These are phyloP conservation scores for Arachnopeziza araneosa DNA, from an alignment of 2,329 filamentous ascomycete genomes.

Conservation along the genomic window DNA sequence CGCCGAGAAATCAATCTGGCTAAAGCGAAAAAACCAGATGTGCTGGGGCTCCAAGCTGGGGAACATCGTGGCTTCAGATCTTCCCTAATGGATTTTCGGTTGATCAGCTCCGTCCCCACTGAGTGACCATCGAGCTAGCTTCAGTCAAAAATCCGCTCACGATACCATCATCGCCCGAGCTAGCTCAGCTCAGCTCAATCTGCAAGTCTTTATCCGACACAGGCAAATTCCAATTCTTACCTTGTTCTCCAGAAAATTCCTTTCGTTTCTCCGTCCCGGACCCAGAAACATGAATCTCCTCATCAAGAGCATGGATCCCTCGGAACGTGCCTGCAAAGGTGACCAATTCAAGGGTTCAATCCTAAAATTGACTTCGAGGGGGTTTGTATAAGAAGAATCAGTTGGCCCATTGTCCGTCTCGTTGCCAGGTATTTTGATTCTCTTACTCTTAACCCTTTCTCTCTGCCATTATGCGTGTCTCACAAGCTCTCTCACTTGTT, in stretches of 20 bases:
- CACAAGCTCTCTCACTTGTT: conserved; percentile 1
- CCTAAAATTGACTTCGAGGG: not conserved
- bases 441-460: not conserved
- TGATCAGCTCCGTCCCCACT: not conserved
- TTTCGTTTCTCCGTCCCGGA: not conserved
- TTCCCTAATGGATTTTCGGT: not conserved
- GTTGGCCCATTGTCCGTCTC: not conserved
- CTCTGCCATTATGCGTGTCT: not conserved
- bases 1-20: not conserved
- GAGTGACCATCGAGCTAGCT: not conserved
- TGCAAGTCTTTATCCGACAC: not conserved
- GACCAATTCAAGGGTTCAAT: not conserved
- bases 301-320: too few species aligned
- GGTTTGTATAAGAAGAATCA: not conserved
- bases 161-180: not conserved
- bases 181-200: not conserved
- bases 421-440: not conserved
- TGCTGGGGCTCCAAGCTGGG: not conserved
- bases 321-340: too few species aligned
- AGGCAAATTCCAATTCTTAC: not conserved
- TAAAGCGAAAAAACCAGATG: not conserved
- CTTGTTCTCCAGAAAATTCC: not conserved
- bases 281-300: not conserved
- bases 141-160: not conserved
- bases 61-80: not conserved